These are phyloP conservation scores for Leucosporidium creatinivorum DNA, from an alignment of 768 basidiomycete species.

Conservation along the genomic window DNA sequence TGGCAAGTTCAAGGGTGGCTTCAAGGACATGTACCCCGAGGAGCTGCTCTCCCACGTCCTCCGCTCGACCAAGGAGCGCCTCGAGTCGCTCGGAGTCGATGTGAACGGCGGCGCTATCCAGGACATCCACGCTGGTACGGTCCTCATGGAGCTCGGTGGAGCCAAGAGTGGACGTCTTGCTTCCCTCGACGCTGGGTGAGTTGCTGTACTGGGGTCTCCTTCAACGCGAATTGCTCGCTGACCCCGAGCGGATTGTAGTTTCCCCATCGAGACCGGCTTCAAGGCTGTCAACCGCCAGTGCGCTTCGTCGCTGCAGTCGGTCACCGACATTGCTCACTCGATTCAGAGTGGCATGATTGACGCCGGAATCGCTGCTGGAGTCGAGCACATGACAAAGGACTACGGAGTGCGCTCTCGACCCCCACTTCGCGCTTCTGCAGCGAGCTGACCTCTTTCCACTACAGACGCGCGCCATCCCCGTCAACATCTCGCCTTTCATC, in stretches of 20 bases:
- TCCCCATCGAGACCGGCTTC: constrained; percentile 43
- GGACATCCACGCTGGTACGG: constrained; percentile 45
- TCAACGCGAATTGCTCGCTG: background rate
- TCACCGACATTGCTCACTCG: constrained; percentile 39
- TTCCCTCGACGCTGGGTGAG: constrained; percentile 38
- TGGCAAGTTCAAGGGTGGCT: constrained; percentile 81
- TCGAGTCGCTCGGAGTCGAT: constrained; percentile 30
- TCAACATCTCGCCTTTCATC: constrained; percentile 30
- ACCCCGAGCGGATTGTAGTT: constrained; percentile 14
- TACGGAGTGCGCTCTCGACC: constrained; percentile 38
- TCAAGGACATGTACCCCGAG: constrained; percentile 60
- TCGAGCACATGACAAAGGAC: constrained; percentile 46
- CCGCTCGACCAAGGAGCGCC: constrained; percentile 13
- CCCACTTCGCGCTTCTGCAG: background rate
- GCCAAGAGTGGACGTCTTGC: constrained; percentile 45
- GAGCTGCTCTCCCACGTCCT: constrained; percentile 32
- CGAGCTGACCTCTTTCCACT: background rate
- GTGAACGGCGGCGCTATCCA: constrained; percentile 33
- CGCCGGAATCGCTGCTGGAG: constrained; percentile 45
- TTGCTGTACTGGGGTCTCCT: background rate
- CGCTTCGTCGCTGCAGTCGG: constrained; percentile 44
- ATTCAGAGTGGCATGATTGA: constrained; percentile 46
- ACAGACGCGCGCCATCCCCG: constrained; percentile 31
- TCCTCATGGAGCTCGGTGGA: constrained; percentile 42
- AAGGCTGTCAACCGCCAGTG: constrained; percentile 48